Base-by-base conservation (phyloP, 352 stramenopile species). In the Phytophthora ramorum region DNA sequence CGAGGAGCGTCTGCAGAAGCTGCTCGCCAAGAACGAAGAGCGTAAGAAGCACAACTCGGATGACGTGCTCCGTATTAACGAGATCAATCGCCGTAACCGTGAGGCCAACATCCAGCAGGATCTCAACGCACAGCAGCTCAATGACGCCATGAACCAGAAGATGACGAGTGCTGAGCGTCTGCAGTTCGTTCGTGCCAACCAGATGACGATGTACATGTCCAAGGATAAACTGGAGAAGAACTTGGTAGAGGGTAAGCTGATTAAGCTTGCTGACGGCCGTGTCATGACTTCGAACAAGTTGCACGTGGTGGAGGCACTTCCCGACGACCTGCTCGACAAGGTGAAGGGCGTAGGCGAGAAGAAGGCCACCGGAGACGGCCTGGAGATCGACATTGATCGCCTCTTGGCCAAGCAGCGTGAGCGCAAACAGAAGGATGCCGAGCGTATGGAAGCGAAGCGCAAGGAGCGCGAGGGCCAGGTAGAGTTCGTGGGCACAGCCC, bases 231-330 rank as follows among this genome's bases (percentile, higher is more conserved):
- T 96, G 19, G 87, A 96, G 30, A 89, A 88, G 66, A 96, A 96
- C 53, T 63, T 96, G 48, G 69, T 70, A 7, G 83, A 94, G 7
- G 87, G 87, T 1, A 87, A 91, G 58, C 66, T 96, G 1, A 87
- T 96, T 14, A 67, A 81, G 26, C 60, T 92, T 41, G 46, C 75
- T 2, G 87, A 96, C 34, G 87, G 87, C 19, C 87, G 87, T 45
- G 87, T 96, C 57, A 84, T 96, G 75, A 96, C 87, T 9, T 79
- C 83, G 17, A 96, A 96, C 71, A 96, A 96, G 58, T 63, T 93
- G 26, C 84, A 94, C 55, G 79, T 90, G 34, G 84, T 96, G 26
- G 87, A 94, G 67, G 83, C 85, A 24, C 70, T 96, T 30, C 87
- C 87, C 4, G 87, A 96, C 41, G 84, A 96, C 66, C 64, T 96